phyloP scores from a whole-genome alignment of 2,329 filamentous ascomycete species.

The Fusarium coffeatum region DNA sequence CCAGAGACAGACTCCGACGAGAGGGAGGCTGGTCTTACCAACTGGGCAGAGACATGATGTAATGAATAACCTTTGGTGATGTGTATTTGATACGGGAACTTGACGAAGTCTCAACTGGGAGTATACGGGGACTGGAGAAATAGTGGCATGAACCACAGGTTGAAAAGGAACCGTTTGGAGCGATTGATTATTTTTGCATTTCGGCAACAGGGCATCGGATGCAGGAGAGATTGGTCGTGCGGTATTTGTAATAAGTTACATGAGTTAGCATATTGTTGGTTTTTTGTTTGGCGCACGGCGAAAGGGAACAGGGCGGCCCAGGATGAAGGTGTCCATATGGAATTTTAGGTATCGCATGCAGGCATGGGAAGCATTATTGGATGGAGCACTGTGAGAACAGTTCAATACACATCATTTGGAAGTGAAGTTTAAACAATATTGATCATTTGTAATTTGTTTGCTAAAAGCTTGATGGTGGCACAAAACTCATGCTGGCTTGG shows the following conservation, averaged over 20 bases:
- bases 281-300: constrained; percentile 42
- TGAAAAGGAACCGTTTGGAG: constrained; percentile 20
- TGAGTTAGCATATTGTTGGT: constrained; percentile 13
- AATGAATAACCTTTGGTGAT: constrained; percentile 24
- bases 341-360: background rate
- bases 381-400: constrained; percentile 3
- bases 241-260: constrained; percentile 31
- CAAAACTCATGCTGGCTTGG: background rate
- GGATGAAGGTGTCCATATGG: background rate
- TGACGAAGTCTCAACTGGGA: constrained; percentile 19
- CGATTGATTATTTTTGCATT: constrained; percentile 29
- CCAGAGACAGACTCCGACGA: constrained; percentile 80
- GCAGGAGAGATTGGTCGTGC: constrained; percentile 38
- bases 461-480: background rate
- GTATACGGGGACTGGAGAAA: constrained; percentile 1
- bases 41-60: constrained; percentile 61
- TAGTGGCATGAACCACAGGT: constrained; percentile 19
- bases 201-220: constrained; percentile 28
- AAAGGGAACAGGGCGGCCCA: constrained; percentile 16
- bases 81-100: constrained; percentile 28
- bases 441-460: background rate
- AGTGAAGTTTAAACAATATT: background rate
- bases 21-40: constrained; percentile 89
- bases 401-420: background rate
- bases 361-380: constrained; percentile 21